Percentiles rank a stretch among this genome's conserved stretches.
These are phyloP conservation scores for Dioszegia hungarica DNA, from an alignment of 768 basidiomycete genomes.

Conservation along the genomic window DNA sequence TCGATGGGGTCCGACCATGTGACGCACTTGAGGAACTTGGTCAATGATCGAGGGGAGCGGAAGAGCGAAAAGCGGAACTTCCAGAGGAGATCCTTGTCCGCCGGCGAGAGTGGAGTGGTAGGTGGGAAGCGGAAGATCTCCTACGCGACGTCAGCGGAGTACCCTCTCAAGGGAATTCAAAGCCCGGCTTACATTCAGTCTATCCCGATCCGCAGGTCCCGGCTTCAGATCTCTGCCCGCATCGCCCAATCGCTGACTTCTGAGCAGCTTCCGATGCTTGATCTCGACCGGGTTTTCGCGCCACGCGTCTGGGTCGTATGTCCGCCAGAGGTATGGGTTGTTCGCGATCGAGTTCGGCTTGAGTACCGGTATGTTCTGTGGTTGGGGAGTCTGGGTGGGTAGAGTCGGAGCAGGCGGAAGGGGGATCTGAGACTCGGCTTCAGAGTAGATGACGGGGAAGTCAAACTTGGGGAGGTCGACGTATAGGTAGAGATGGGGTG, in stretches of 20 bases:
- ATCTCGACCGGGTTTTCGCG: slow-evolving; percentile 96
- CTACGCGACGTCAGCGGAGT: slow-evolving; percentile 50
- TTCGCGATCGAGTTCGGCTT: slow-evolving; percentile 53
- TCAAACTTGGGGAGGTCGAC: slow-evolving; percentile 94
- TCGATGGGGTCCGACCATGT: slow-evolving; percentile 95
- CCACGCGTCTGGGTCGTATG: slow-evolving; percentile 83
- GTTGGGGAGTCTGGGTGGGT: neutral
- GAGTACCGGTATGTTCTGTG: neutral
- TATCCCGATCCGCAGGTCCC: slow-evolving; percentile 90
- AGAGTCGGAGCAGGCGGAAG: slow-evolving; percentile 30
- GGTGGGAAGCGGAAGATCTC: slow-evolving; percentile 87
- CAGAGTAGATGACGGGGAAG: slow-evolving; percentile 92
- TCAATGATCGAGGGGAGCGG: slow-evolving; percentile 64
- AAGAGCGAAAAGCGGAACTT: slow-evolving; percentile 99
- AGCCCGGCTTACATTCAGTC: slow-evolving; percentile 66
- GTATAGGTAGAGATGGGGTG: slow-evolving; percentile 90
- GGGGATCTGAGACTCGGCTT: slow-evolving; percentile 54
- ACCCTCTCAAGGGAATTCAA: neutral
- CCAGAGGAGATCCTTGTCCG: slow-evolving; percentile 96
- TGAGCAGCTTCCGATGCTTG: slow-evolving; percentile 87
- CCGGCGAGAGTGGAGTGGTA: slow-evolving; percentile 73
- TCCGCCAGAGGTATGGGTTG: slow-evolving; percentile 75
- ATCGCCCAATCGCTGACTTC: slow-evolving; percentile 90
- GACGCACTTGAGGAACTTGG: slow-evolving; percentile 95
- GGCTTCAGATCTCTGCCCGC: slow-evolving; percentile 95